Evolutionary conservation across 805 yeast species (phyloP), one percentile per base, ranked within the genome.

Genomic region (Grigorovia jiainica): DNA sequence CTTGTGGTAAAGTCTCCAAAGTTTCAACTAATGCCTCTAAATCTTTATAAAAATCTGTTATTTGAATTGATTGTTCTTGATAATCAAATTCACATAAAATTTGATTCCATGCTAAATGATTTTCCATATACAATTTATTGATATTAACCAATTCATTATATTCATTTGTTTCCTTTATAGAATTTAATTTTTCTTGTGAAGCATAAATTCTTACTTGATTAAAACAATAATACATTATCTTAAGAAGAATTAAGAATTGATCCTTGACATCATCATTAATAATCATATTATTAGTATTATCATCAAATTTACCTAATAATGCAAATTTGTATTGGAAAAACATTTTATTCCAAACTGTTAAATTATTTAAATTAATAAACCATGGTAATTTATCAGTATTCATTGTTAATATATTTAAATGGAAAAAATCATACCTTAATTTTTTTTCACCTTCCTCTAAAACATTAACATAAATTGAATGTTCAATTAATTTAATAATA

Each of bases 1-100:
- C 67, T 8, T 64, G 68, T 41, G 76, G 71, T 36, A 68, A 52
- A 10, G 52, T 47, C 38, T 58, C 57, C 30, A 61, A 46, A 2
- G 58, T 52, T 40, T 68, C 75, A 0, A 80, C 81, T 21, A 87
- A 60, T 1, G 89, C 76, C 27, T 73, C 65, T 51, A 80, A 70
- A 55, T 87, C 95, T 15, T 65, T 58, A 58, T 79, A 82, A 20
- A 69, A 65, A 47, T 84, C 94, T 0, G 87, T 75, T 23, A 87
- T 68, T 7, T 63, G 61, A 18, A 82, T 56, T 0, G 89, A 83
- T 20, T 75, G 76, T 7, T 67, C 64, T 31, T 70, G 67, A 38
- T 73, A 64, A 7, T 72, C 71, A 42, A 73, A 57, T n/a, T 66
- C 54, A 10, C 80, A 69, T 43, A 86, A 60, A 3, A 72, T 66